Base-by-base conservation (phyloP, 2,329 filamentous ascomycete species). In the Pestalotiopsis sp. region DNA sequence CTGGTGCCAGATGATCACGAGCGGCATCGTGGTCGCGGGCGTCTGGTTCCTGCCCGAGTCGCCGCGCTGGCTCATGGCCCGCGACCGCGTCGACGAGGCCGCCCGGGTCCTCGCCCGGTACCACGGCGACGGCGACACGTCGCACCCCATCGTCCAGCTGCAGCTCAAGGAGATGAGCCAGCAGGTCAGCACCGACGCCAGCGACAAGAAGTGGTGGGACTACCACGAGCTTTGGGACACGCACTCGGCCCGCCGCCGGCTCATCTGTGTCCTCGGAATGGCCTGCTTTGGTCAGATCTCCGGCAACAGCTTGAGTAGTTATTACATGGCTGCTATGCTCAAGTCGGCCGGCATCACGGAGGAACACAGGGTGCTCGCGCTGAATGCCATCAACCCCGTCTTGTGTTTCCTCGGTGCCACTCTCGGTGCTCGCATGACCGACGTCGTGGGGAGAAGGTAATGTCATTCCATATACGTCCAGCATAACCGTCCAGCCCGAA, bases 141-240 rank as follows among this genome's bases (percentile, higher is more conserved):
- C 27, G 20, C 84, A 85, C 68, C 80, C 85, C 2, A 83, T 86
- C 71, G 86, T 88, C 2, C 80, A 83, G 71, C 80, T 88, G 3
- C 84, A 87, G 73, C 81, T 87, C 69, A 81, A 84, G 71, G 84
- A 88, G 69, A 83, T 86, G 78, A 73, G 81, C 9, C 75, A 76
- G n/a, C 81, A 83, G 67, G 84, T 84, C 65, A 81, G 82, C n/a
- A 79, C 79, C 7, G 82, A 86, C 65, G 85, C 83, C 7, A 84
- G 84, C 1, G 86, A 87, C 69, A 87, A 87, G 78, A 80, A 81
- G 62, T 87, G 85, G 84, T 87, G 84, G 83, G 86, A 88, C 72
- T 88, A 87, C 72, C 79, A 81, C 62, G 85, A 85, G 68, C 80
- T 88, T 0, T 86, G 85, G 80, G 84, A 84, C 73, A 84, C 80